These are phyloP conservation scores for Aureobasidium subglaciale DNA, from an alignment of 2,329 filamentous ascomycete species.

Conservation along the genomic window DNA sequence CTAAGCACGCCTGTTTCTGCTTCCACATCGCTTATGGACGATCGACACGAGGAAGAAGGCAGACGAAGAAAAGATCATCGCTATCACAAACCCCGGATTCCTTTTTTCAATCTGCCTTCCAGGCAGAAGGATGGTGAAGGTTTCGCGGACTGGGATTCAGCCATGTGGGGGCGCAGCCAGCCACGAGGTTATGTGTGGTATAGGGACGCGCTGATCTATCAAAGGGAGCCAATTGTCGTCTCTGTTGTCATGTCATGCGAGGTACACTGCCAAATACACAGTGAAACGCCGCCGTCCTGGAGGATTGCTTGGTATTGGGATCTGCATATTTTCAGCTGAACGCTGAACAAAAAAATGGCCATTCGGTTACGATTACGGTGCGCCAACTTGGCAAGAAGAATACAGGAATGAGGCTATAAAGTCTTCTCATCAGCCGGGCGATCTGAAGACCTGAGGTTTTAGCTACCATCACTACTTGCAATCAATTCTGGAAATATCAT, in stretches of 20 bases:
- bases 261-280: background rate
- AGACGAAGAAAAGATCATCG: background rate
- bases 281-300: background rate
- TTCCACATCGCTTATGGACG: background rate
- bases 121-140: background rate
- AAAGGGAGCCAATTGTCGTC: background rate
- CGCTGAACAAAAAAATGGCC: background rate
- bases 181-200: background rate
- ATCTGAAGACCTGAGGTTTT: too few relatives aligned
- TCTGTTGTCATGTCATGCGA: background rate
- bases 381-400: too few relatives aligned
- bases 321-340: background rate
- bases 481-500: too few relatives aligned
- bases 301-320: conserved; percentile 5
- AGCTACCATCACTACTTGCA: too few relatives aligned
- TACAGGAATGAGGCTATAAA: too few relatives aligned
- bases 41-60: background rate
- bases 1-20: background rate
- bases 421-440: too few relatives aligned
- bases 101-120: background rate
- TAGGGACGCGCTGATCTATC: background rate
- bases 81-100: background rate
- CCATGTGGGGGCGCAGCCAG: background rate
- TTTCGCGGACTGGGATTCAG: background rate
- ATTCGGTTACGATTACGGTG: background rate